Evolutionary conservation across 306 rosid species (phyloP).

Genomic region (Casuarina equisetifolia): DNA sequence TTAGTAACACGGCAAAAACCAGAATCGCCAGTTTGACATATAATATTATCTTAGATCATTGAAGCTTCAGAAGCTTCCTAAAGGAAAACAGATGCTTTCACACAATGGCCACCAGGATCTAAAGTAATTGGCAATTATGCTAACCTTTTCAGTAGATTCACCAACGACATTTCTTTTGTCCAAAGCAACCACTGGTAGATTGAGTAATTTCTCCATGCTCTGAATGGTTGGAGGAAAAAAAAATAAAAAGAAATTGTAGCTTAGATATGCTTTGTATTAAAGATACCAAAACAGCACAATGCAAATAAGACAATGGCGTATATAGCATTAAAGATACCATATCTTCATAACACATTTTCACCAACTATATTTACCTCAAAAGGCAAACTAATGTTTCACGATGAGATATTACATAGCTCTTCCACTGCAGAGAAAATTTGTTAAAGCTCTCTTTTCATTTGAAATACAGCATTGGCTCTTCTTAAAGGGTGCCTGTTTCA

Average conservation of each 20-base stretch:
- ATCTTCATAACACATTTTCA: not conserved
- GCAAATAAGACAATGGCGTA: slow-evolving; percentile 17
- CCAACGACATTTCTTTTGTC: slow-evolving; percentile 38
- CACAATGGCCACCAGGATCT: slow-evolving; percentile 14
- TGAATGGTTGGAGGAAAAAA: slow-evolving; percentile 38
- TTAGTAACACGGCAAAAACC: not conserved
- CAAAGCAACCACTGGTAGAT: slow-evolving; percentile 28
- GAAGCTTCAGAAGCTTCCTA: not conserved
- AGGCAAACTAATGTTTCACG: not conserved
- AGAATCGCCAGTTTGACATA: not conserved
- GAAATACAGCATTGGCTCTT: not conserved
- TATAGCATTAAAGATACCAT: not conserved
- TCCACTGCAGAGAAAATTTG: not conserved
- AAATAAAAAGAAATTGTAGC: not conserved
- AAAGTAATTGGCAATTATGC: slow-evolving; percentile 35
- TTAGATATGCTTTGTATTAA: slow-evolving; percentile 13
- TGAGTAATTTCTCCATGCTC: slow-evolving; percentile 66
- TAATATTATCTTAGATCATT: slow-evolving; percentile 5
- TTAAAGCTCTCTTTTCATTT: not conserved
- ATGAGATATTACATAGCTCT: not conserved
- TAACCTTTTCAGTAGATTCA: slow-evolving; percentile 52
- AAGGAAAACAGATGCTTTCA: slow-evolving; percentile 9
- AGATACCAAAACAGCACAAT: slow-evolving; percentile 17
- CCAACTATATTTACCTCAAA: not conserved
- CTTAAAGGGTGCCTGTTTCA: not conserved